phyloP scores from a whole-genome alignment of 176 grass and related monocot genomes.

The barley (Hordeum vulgare) region DNA sequence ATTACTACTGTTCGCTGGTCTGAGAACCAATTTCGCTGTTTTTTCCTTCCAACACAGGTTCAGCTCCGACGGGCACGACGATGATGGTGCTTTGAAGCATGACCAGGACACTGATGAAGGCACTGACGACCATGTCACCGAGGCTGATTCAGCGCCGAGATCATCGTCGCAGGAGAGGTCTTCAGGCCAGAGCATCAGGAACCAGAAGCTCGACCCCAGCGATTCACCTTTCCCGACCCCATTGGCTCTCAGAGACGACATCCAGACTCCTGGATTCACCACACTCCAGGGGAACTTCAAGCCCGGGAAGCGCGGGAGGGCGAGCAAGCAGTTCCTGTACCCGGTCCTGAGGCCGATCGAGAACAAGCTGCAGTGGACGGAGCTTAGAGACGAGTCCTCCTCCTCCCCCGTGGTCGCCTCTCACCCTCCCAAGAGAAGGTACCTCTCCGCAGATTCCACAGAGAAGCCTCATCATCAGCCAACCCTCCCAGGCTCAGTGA shows the following conservation, averaged over 20 bases:
- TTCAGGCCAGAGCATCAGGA: conserved; percentile 1
- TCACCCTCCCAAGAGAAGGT: conserved; percentile 24
- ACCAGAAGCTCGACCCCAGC: conserved; percentile 5
- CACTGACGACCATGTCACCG: not conserved
- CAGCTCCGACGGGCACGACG: conserved; percentile 10
- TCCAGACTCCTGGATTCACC: conserved; percentile 59
- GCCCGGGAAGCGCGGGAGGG: conserved; percentile 35
- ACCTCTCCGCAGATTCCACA: not conserved
- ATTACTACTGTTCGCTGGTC: not conserved
- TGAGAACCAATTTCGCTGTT: not conserved
- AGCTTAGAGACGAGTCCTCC: conserved; percentile 9
- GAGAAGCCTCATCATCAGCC: conserved; percentile 21
- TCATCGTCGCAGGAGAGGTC: conserved; percentile 10
- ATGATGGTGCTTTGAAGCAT: not conserved
- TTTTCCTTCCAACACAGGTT: conserved; percentile 12
- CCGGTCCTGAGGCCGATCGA: conserved; percentile 56
- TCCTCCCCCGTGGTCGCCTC: not conserved
- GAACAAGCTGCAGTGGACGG: conserved; percentile 33
- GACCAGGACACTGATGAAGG: conserved; percentile 4
- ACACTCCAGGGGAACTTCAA: conserved; percentile 21
- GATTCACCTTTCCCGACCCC: conserved; percentile 78
- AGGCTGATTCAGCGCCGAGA: not conserved
- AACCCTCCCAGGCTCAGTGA: not conserved
- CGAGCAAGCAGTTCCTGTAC: conserved; percentile 51
- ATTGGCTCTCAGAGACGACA: conserved; percentile 45